phyloP scores from a whole-genome alignment of 345 rosid genomes.

The Jatropha curcas region DNA sequence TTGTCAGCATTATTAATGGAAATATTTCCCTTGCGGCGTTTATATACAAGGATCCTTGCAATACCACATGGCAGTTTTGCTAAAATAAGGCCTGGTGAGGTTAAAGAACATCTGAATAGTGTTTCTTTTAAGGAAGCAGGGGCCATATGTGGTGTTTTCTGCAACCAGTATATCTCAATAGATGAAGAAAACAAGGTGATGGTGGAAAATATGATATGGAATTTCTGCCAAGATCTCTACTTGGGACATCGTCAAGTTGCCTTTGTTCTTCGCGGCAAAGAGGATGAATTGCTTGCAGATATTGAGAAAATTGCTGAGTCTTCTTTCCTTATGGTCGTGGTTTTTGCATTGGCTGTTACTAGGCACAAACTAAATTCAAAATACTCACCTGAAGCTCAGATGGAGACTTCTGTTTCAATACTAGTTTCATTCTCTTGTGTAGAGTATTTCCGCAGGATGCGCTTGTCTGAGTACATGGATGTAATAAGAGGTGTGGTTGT shows the following conservation, averaged over 20 bases:
- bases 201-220: conserved; percentile 77
- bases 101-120: conserved; percentile 57
- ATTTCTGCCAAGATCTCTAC: conserved; percentile 72
- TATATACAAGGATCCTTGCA: conserved; percentile 48
- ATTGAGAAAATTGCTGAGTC: conserved; percentile 88
- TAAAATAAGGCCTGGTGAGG: conserved; percentile 34
- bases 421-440: conserved; percentile 75
- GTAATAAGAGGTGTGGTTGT: conserved; percentile 69
- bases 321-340: conserved; percentile 86
- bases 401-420: conserved; percentile 67
- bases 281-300: conserved; percentile 53
- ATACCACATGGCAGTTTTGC: conserved; percentile 25
- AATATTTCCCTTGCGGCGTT: conserved; percentile 59
- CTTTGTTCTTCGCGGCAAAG: conserved; percentile 57
- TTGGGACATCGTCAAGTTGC: conserved; percentile 65
- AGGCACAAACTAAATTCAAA: conserved; percentile 58
- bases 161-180: conserved; percentile 68
- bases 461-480: conserved; percentile 88
- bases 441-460: conserved; percentile 81
- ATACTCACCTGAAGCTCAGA: conserved; percentile 52
- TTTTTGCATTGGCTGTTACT: conserved; percentile 72
- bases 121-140: conserved; percentile 80
- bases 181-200: conserved; percentile 55
- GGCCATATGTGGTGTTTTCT: conserved; percentile 64
- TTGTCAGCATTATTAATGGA: conserved; percentile 68